A percentile compares a stretch with the other conserved stretches of the same genome.
Evolutionary conservation across 495 filamentous ascomycete genomes (phyloP).

Genomic region (Penicillium verhagenii): DNA sequence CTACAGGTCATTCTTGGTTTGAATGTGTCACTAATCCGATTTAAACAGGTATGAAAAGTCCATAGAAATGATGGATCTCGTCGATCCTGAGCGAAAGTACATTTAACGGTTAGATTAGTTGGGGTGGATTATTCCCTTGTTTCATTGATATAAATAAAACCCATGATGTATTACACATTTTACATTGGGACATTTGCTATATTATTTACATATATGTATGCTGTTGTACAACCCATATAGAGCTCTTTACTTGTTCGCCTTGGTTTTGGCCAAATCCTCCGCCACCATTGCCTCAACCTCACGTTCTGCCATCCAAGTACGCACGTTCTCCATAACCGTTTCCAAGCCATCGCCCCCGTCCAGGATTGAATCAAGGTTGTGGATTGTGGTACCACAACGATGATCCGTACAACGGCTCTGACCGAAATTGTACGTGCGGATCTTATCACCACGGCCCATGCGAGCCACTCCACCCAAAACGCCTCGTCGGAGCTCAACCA

Average conservation of each 20-base stretch:
- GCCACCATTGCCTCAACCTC: conserved; percentile 70
- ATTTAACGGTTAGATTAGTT: conserved; percentile 48
- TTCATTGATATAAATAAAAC: conserved; percentile 3
- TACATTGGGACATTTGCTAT: conserved; percentile 12
- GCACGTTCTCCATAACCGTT: conserved; percentile 76
- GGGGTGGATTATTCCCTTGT: neutral
- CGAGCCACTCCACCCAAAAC: conserved; percentile 72
- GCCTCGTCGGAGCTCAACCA: conserved; percentile 67
- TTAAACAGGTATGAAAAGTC: conserved; percentile 83
- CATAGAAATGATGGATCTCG: conserved; percentile 77
- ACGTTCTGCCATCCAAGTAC: conserved; percentile 70
- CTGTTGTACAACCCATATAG: conserved; percentile 19
- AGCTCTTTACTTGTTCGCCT: conserved; percentile 6
- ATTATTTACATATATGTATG: conserved; percentile 18
- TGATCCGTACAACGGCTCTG: conserved; percentile 96
- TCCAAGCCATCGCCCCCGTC: conserved; percentile 69
- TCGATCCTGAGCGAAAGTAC: conserved; percentile 85
- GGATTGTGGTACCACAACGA: conserved; percentile 74
- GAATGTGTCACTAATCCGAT: conserved; percentile 1
- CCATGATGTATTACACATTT: conserved; percentile 63
- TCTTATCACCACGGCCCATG: conserved; percentile 87
- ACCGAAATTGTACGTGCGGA: conserved; percentile 91
- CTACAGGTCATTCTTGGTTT: neutral
- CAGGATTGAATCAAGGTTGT: conserved; percentile 80
- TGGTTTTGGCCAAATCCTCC: conserved; percentile 39